phyloP scores from a whole-genome alignment of 1,284 basidiomycete species.

The Hymenochaete sp. region DNA sequence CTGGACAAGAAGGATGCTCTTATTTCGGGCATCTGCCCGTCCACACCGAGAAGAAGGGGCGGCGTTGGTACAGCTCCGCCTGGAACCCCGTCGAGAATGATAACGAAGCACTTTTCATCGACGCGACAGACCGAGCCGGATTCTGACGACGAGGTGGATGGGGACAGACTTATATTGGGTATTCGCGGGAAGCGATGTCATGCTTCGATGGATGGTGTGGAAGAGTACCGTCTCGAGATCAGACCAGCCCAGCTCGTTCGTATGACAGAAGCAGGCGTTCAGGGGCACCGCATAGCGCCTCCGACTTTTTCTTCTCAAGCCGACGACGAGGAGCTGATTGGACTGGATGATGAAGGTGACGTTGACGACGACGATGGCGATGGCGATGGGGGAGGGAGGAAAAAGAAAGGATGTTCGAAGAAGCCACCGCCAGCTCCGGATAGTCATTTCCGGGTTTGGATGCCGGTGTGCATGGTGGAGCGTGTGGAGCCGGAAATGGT shows the following conservation, averaged over 20 bases:
- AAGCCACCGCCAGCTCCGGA: constrained; percentile 40
- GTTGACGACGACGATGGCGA: constrained; percentile 23
- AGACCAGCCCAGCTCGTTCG: constrained; percentile 54
- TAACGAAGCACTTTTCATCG: constrained; percentile 46
- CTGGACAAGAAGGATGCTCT: constrained; percentile 28
- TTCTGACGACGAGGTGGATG: constrained; percentile 30
- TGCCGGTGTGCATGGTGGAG: constrained; percentile 67
- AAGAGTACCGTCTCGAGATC: constrained; percentile 69
- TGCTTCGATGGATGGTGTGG: constrained; percentile 54
- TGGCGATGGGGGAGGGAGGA: constrained; percentile 25
- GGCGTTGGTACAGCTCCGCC: constrained; percentile 16
- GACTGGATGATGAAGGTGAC: background rate
- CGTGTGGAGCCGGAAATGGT: constrained; percentile 57
- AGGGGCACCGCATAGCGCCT: constrained; percentile 45
- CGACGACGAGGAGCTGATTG: no score
- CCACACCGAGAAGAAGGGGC: constrained; percentile 35
- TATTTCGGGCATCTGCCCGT: no score
- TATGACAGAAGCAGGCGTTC: constrained; percentile 54
- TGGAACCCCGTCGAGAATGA: constrained; percentile 50
- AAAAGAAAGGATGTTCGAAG: constrained; percentile 29
- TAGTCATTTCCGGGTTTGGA: constrained; percentile 55
- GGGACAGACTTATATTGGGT: constrained; percentile 33
- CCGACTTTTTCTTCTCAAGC: constrained; percentile 18
- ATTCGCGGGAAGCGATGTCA: constrained; percentile 44
- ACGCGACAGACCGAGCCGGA: constrained; percentile 25